Evolutionary conservation across 2,329 filamentous ascomycete species (phyloP).

Genomic region (Fusarium phyllophilum): DNA sequence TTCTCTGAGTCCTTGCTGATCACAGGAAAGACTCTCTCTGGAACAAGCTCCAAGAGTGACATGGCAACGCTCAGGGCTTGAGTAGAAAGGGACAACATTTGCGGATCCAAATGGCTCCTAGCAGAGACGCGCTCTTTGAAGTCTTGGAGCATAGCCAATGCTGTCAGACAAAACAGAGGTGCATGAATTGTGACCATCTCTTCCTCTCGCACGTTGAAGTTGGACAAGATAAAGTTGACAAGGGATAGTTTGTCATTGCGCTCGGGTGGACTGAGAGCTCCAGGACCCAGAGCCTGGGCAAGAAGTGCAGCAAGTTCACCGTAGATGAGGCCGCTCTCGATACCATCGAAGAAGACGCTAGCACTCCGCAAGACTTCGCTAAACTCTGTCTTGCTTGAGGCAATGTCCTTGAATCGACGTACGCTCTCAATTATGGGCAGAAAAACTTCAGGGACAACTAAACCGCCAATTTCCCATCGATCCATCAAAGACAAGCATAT

Average conservation of each 20-base stretch:
- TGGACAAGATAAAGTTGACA: constrained; percentile 81
- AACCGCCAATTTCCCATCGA: constrained; percentile 93
- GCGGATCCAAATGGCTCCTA: constrained; percentile 47
- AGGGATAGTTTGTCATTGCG: constrained; percentile 74
- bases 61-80: constrained; percentile 61
- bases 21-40: constrained; percentile 68
- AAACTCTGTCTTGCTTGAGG: constrained; percentile 75
- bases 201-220: constrained; percentile 95
- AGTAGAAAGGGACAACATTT: constrained; percentile 45
- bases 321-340: constrained; percentile 94
- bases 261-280: constrained; percentile 55
- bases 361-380: constrained; percentile 91
- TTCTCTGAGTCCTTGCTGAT: background rate
- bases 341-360: constrained; percentile 95
- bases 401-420: constrained; percentile 74
- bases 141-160: constrained; percentile 74
- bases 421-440: constrained; percentile 86
- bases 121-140: constrained; percentile 52
- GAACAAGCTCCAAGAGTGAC: constrained; percentile 70
- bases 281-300: constrained; percentile 65
- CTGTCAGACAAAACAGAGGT: constrained; percentile 69
- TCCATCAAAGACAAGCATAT: constrained; percentile 98
- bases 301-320: constrained; percentile 79
- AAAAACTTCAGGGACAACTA: constrained; percentile 89
- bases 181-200: constrained; percentile 93